Base-by-base conservation (phyloP, 176 grass and related monocot species). In the Otatea glauca region DNA sequence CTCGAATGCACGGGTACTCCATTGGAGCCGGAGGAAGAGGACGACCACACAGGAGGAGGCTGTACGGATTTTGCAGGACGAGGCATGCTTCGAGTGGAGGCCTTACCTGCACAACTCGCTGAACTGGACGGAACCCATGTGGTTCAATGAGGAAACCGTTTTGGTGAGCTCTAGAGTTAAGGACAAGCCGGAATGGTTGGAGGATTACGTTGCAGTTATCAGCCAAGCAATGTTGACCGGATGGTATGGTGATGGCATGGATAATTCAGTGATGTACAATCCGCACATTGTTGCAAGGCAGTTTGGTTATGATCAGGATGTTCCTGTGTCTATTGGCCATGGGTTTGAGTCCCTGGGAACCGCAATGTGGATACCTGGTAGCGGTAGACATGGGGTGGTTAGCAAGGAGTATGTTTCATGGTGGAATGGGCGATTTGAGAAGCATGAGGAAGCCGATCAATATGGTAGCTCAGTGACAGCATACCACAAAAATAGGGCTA, bases 291-390 rank as follows among this genome's bases (percentile, higher is more conserved):
- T 86, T 50, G 88, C 82, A 5, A 90, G 88, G 61, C 92, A 94
- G 65, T 86, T 94, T 81, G 92, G 92, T 38, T 94, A 91, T 81
- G 88, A 94, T 81, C 88, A 94, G 74, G 79, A 73, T 25, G 70
- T 53, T 37, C 88, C 88, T n/a, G 5, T 83, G 38, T 50, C 68
- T 54, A n/a, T 47, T 76, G 67, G 37, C 29, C 18, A 65, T 77
- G 74, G 35, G 23, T 72, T 80, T 21, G 20, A 66, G 7, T 79
- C 45, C 62, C 20, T 42, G 51, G 80, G 56, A 71, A 32, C 37
- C 0, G 56, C 77, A 34, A 18, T 94, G 42, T 81, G 38, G 53
- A 78, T 94, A 44, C 89, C 88, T 43, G 48, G 89, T 78, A 61
- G 76, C 24, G 15, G 74, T 2, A 94, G 89, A 84, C 82, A 84